Evolutionary conservation across 2,329 filamentous ascomycete species (phyloP), one percentile per base, ranked within the genome.

Genomic region (Aspergillus quadricinctus): DNA sequence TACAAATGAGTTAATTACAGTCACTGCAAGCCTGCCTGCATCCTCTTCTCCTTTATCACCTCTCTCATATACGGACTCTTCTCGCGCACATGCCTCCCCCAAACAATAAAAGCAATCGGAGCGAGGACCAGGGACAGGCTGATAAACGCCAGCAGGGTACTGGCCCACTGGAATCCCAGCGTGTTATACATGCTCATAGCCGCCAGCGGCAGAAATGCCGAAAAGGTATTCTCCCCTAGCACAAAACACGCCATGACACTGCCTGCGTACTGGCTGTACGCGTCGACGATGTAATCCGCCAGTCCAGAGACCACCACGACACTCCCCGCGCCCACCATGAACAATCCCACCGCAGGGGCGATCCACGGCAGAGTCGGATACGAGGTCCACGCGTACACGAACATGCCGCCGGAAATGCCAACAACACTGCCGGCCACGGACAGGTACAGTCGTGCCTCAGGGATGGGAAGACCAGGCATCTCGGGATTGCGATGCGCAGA

Each of bases 241-340:
- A 73, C 77, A 17, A 77, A 76, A 3, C 77, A 77, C 2, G 74
- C 75, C 1, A 79, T 67, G 1, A 77, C 75, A 17, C 76, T 79
- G 0, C 73, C 78, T 3, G 79, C 78, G 56, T 78, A 79, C 27
- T 76, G 72, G 21, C 75, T 72, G 56, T 81, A 81, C 0, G 79
- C 75, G 61, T 81, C 78, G 3, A 74, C 73, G n/a, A 78, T 69
- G 53, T 80, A 80, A 66, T 81, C 80, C 0, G 77, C 73, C 4
- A 77, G 77, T 11, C 77, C 77, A 21, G 80, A 70, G 51, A 77
- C 72, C 5, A 79, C 79, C 19, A 72, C 66, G 3, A 73, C 72
- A 3, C 77, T 77, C 17, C 70, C 74, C 6, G 73, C 64, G 0
- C 77, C 77, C 4, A 76, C 72, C 57, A 76, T 69, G 4, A 65